Percentiles rank a stretch among this genome's conserved stretches.
Conservation (phyloP, 148 eudicot species). For the Diospyros kaki region DNA sequence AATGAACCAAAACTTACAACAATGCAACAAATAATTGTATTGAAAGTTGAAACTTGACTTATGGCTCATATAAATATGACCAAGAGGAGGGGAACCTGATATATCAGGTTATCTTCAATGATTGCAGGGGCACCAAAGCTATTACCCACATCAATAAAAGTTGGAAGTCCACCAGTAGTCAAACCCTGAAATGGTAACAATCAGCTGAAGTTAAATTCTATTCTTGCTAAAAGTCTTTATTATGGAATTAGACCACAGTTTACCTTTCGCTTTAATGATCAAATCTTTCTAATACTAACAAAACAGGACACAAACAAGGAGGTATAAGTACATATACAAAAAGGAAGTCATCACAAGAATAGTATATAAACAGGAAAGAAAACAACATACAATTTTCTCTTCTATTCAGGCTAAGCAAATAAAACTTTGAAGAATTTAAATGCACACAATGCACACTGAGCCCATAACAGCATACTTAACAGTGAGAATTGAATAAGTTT, state of each 20-base stretch:
- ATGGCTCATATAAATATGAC: neutral
- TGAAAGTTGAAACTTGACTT: neutral
- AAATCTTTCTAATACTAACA: neutral
- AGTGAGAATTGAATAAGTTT: too few species aligned
- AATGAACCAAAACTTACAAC: neutral
- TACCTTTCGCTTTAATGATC: neutral
- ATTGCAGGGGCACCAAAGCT: slow-evolving; percentile 99
- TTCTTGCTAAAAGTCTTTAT: neutral
- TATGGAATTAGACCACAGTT: neutral
- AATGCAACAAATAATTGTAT: neutral
- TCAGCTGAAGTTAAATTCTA: neutral
- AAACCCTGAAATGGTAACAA: slow-evolving; percentile 54
- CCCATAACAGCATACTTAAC: too few species aligned
- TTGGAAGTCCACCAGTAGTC: slow-evolving; percentile 99
- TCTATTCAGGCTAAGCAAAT: too few species aligned
- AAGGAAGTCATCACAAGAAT: too few species aligned
- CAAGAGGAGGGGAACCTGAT: slow-evolving; percentile 49
- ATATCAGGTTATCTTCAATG: slow-evolving; percentile 83
- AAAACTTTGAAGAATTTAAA: too few species aligned
- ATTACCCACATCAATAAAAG: slow-evolving; percentile 94
- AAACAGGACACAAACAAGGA: too few species aligned
- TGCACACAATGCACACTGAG: too few species aligned
- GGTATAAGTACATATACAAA: too few species aligned
- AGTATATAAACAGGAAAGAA: too few species aligned
- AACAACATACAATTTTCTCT: too few species aligned